These are phyloP conservation scores for Boletus subcaerulescens DNA, from an alignment of 768 basidiomycete genomes.

Conservation along the genomic window DNA sequence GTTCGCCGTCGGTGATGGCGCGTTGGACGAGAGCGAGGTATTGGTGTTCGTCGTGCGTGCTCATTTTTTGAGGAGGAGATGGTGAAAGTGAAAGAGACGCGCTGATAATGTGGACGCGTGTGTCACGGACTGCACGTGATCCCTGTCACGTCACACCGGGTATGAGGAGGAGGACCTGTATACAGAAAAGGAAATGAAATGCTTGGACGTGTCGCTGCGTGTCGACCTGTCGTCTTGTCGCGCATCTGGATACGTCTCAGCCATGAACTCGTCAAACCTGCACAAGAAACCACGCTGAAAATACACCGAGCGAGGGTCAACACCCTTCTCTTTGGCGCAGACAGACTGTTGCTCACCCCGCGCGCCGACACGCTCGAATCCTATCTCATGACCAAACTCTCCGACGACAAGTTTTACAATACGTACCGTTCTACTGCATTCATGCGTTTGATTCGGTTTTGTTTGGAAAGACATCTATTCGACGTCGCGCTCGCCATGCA, in stretches of 20 bases:
- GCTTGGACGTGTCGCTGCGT: conserved; percentile 1
- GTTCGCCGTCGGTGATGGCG: conserved; percentile 73
- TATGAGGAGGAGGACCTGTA: no score
- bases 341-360: conserved; percentile 24
- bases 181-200: neutral
- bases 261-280: neutral
- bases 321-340: conserved; percentile 25
- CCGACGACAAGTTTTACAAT: conserved; percentile 26
- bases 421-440: conserved; percentile 32
- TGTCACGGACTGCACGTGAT: conserved; percentile 12
- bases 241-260: conserved; percentile 1
- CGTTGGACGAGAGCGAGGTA: conserved; percentile 80
- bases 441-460: conserved; percentile 38
- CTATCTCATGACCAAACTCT: conserved; percentile 23
- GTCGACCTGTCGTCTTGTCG: neutral
- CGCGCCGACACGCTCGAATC: conserved; percentile 17
- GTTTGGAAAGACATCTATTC: conserved; percentile 39
- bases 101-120: conserved; percentile 7
- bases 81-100: conserved; percentile 7
- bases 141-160: conserved; percentile 13
- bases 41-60: conserved; percentile 80
- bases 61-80: neutral
- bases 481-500: conserved; percentile 40
- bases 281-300: conserved; percentile 10
- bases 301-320: conserved; percentile 24